Base-by-base conservation (phyloP, 1,284 basidiomycete genomes). In the Hypsizygus ulmarius region DNA sequence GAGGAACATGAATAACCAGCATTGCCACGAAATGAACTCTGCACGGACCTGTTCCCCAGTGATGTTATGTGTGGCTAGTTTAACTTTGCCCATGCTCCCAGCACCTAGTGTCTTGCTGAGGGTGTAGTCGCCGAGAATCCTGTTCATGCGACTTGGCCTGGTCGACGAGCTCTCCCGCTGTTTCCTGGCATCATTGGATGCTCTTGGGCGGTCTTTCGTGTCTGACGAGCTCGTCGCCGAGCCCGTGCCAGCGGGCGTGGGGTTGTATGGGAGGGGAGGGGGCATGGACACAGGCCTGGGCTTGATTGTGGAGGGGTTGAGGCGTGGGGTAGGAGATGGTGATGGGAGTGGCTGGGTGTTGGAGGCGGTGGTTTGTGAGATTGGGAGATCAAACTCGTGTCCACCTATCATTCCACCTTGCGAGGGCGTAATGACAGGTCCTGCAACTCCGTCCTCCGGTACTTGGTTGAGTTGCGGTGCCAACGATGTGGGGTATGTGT, bases 31-130 rank as follows among this genome's bases (percentile, higher is more conserved):
- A 25, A 25, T 25, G 43, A 47, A 51, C 15, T 25, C 49, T 45
- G 44, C 14, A 70, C 82, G 60, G 55, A 96, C 96, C 82, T 96
- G 97, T 71, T 97, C 93, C 35, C 90, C 90, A 1, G 92, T 90
- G 57, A 85, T 65, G 57, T 90, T 90, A 65, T 96, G 93, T 34
- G 90, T 87, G 5, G 93, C 96, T 14, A 98, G 82, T 76, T 98
- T 99, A 62, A 99, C 97, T 66, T 98, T 98, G 58, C 96, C 97
- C 95, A 99, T 99, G 67, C 92, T 95, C 32, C 97, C 96, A 33
- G 94, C 94, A 41, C 97, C 96, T 29, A 99, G 79, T 2, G 96
- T 98, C 79, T 98, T 98, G 61, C 92, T 92, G 54, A 99, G 81
- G 52, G 91, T 91, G 74, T 97, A 99, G 66, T 98, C 93, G 34